Conservation (phyloP, 2,329 filamentous ascomycete species). For the Talaromyces sp. region DNA sequence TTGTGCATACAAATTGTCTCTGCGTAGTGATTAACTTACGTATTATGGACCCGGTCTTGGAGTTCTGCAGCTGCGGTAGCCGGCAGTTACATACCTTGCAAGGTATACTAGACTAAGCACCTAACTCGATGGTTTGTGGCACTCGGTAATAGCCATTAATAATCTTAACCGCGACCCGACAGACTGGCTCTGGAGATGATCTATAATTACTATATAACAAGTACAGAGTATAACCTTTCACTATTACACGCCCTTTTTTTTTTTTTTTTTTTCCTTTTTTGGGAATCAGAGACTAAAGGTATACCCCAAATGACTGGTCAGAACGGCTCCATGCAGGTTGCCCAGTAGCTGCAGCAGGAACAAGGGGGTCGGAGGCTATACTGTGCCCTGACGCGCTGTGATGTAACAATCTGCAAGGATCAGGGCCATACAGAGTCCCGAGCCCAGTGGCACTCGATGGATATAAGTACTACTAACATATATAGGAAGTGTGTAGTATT, state of each 20-base stretch:
- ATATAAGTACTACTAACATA: background rate
- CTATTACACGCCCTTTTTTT: background rate
- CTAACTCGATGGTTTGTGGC: background rate
- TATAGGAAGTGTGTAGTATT: background rate
- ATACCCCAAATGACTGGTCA: background rate
- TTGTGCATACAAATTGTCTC: background rate
- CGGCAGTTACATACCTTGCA: background rate
- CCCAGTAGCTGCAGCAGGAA: background rate
- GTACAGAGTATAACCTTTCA: background rate
- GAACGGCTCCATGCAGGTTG: background rate
- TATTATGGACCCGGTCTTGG: background rate
- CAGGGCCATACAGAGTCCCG: background rate
- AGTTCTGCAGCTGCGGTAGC: background rate
- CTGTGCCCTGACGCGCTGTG: slow-evolving; percentile 1
- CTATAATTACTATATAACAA: background rate
- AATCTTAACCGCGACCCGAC: background rate
- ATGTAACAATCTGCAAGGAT: slow-evolving; percentile 13
- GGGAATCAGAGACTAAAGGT: too few relatives aligned
- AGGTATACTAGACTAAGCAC: too few relatives aligned
- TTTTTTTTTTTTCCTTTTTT: too few relatives aligned
- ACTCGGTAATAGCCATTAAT: too few relatives aligned
- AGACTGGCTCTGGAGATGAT: background rate
- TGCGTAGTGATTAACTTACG: background rate
- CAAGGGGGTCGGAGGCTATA: background rate
- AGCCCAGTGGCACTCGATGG: background rate